Evolutionary conservation across 768 basidiomycete species (phyloP).

Genomic region (Xerocomus potaroensis): DNA sequence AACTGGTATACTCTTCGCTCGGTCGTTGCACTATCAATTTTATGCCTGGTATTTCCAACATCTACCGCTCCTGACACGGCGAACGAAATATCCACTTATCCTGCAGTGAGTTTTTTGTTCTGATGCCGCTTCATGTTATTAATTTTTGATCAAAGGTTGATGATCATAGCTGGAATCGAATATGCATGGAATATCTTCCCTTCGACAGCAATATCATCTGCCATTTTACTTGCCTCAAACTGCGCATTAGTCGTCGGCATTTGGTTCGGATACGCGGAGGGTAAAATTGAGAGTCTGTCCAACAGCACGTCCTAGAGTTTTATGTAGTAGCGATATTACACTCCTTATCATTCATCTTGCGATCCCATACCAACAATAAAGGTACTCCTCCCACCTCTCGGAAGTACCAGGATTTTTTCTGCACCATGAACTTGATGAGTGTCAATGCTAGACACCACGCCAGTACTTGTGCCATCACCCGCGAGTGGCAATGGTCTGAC

Average conservation of each 20-base stretch:
- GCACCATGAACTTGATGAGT: conserved; percentile 85
- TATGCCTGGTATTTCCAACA: conserved; percentile 97
- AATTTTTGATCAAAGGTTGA: conserved; percentile 41
- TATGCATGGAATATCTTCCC: conserved; percentile 90
- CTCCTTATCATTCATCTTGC: conserved; percentile 15
- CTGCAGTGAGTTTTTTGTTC: conserved; percentile 49
- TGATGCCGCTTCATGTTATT: background rate
- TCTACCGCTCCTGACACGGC: conserved; percentile 78
- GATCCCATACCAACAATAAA: conserved; percentile 74
- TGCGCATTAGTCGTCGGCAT: conserved; percentile 49
- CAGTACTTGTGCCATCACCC: conserved; percentile 46
- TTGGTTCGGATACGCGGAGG: conserved; percentile 47
- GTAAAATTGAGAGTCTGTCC: conserved; percentile 14
- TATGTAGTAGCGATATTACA: conserved; percentile 1
- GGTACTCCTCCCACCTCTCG: conserved; percentile 76
- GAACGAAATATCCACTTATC: conserved; percentile 57
- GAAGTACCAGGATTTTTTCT: conserved; percentile 74
- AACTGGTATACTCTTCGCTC: conserved; percentile 86
- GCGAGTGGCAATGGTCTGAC: conserved; percentile 56
- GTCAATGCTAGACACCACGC: conserved; percentile 57
- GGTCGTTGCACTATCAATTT: conserved; percentile 97
- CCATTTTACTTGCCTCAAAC: conserved; percentile 49
- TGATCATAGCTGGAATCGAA: conserved; percentile 60
- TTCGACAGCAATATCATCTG: conserved; percentile 66
- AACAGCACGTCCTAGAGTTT: background rate